Base-by-base conservation (phyloP, 139 green algal genomes). In the Mychonastes homosphaera region DNA sequence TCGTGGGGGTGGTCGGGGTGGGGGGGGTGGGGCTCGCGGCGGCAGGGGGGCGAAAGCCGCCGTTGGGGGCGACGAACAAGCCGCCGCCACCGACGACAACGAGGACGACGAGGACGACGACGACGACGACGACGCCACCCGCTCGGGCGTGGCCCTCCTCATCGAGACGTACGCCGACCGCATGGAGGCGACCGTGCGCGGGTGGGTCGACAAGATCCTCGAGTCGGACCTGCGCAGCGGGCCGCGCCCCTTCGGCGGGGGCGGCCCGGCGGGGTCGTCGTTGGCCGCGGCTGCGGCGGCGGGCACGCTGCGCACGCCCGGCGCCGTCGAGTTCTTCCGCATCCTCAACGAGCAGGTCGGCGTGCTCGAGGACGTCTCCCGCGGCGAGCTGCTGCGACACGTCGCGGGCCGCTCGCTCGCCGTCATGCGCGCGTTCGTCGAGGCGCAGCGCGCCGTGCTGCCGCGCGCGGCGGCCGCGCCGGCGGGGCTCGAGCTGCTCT, bases 271-370 rank as follows among this genome's bases (percentile, higher is more conserved):
- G 23, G 38, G 38, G 34, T 51, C 18, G 27, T 19, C 60, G 48
- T 6, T 23, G 43, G 38, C 51, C 58, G n/a, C 52, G 59, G 35
- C 58, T 53, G 53, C 56, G 63, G 65, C 26, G 29, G 65, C 85
- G 24, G 87, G 87, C 48, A 72, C 58, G 40, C 50, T 94, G 50
- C 86, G 67, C 44, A 95, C 88, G 0, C 80, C 85, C 16, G 88
- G 84, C 2, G 69, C 79, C 1, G 72, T 88, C 4, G 87, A 95
- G 53, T 85, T 95, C 58, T 95, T 96, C 77, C 74, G 88, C 24
- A 89, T 96, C 54, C 72, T 95, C 24, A 86, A 87, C 35, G 79
- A 94, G 61, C 79, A 94, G 74, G 65, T 92, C 26, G 15, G 33
- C 18, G 66, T 67, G 23, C 67, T 64, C 18, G 49, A 64, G 46